Conservation (phyloP, 371 early-diverging fungal genomes). For the Entomophthora muscae region DNA sequence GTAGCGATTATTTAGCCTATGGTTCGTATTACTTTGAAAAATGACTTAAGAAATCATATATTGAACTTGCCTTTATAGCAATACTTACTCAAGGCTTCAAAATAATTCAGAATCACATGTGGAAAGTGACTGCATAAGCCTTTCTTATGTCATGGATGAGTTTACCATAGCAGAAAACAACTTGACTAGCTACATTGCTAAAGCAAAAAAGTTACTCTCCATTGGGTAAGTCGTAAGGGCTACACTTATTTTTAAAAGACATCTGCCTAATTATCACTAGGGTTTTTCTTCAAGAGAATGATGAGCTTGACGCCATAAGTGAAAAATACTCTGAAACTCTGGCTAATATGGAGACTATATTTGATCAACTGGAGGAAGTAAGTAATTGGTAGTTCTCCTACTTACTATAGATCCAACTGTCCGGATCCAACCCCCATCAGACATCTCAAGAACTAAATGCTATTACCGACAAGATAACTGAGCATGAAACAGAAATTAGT, state of each 20-base stretch:
- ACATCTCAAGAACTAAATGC: not conserved
- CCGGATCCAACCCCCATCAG: not conserved
- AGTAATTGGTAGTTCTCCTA: not conserved
- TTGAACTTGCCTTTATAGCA: not conserved
- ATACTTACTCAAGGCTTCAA: not conserved
- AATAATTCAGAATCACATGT: not conserved
- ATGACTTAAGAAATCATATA: not conserved
- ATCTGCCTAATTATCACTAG: too few relatives aligned
- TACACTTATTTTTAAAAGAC: not conserved
- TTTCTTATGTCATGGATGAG: not conserved
- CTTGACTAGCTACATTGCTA: not conserved
- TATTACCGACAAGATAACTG: not conserved
- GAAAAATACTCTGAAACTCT: not conserved
- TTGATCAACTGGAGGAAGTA: not conserved
- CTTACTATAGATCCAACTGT: not conserved
- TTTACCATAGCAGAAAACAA: not conserved
- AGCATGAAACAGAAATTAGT: not conserved
- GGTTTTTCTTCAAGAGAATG: not conserved
- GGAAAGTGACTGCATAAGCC: not conserved
- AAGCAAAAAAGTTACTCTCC: not conserved
- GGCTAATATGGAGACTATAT: not conserved
- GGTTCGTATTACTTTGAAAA: not conserved
- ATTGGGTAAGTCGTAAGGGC: not conserved
- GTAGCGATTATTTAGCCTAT: too few relatives aligned
- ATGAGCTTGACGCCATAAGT: not conserved